Evolutionary conservation across 1,139 yeast genomes (phyloP), one percentile per base, ranked within the genome.

Genomic region (Blastobotrys arbuscula): DNA sequence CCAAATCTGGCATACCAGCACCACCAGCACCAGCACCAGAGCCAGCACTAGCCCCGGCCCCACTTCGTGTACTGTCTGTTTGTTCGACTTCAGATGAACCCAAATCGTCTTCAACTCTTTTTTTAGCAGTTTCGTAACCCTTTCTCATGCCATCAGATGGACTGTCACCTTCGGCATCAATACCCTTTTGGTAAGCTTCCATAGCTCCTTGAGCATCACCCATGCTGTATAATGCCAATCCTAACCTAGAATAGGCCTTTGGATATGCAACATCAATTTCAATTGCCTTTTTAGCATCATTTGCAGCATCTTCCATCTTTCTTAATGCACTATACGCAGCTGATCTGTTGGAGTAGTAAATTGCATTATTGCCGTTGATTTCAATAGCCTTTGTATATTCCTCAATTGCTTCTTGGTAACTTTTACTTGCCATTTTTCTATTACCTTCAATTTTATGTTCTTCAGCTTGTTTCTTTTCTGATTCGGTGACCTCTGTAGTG

Each of bases 221-320:
- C 54, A 84, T 74, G 21, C 96, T 95, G 66, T 84, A 90, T 62
- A 83, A 80, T 5, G 98, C 97, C 59, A 90, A 81, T 2, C 97
- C 99, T 58, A 92, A 75, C 68, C 99, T 82, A 10, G 97, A 87
- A 75, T 89, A 92, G 10, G 96, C 97, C 73, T 90, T 90, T 41
- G 96, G 80, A 61, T 88, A 92, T 16, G 72, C 62, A 44, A 96
- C 84, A 64, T 92, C 89, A 51, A 83, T 73, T 53, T 78, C 76
- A 51, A 88, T 81, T 39, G 98, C 96, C 52, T 73, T 72, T 62
- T 82, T 76, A 30, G 98, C 96, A 66, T 92, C 99, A 40, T 71
- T 73, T 42, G 85, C 79, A 1, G 99, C 98, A 55, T 77, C 72
- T 16, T 79, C 84, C 62, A 86, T 92, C 54, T 87, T 74, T 53